Evolutionary conservation across 1,284 basidiomycete genomes (phyloP).

Genomic region (Ustilago vetiveriae): DNA sequence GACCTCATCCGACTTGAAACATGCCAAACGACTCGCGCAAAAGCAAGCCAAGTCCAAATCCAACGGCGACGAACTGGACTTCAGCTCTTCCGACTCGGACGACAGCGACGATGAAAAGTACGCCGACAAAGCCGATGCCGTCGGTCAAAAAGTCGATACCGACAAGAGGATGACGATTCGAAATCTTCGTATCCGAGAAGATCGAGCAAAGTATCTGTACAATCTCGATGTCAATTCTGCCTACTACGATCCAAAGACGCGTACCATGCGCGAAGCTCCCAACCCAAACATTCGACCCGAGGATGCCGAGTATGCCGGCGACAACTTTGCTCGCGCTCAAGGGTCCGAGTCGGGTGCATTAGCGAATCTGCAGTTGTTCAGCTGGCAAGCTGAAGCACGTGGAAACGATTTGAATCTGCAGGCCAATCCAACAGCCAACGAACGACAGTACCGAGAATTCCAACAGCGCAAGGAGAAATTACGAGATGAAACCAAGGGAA

Average conservation of each 20-base stretch:
- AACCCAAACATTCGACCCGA: conserved; percentile 79
- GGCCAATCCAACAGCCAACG: conserved; percentile 91
- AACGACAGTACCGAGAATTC: conserved; percentile 89
- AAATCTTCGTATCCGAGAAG: conserved; percentile 97
- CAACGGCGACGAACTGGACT: conserved; percentile 67
- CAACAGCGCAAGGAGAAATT: conserved; percentile 89
- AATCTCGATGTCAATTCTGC: conserved; percentile 94
- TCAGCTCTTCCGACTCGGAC: conserved; percentile 83
- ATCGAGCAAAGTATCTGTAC: conserved; percentile 98
- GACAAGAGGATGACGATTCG: conserved; percentile 98
- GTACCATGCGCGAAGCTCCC: conserved; percentile 98
- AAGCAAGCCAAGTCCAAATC: conserved; percentile 71
- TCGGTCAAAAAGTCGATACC: conserved; percentile 95
- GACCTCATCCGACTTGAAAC: conserved; percentile 70
- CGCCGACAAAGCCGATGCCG: conserved; percentile 94
- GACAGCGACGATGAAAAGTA: conserved; percentile 71
- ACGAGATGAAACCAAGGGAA: conserved; percentile 81
- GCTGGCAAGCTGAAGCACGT: conserved; percentile 91
- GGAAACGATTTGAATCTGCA: conserved; percentile 96
- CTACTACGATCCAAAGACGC: conserved; percentile 99
- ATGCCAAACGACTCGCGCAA: conserved; percentile 83
- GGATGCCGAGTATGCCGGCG: conserved; percentile 91
- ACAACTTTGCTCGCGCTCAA: conserved; percentile 90
- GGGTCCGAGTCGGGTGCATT: conserved; percentile 87
- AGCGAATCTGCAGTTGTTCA: conserved; percentile 91